Evolutionary conservation across 306 rosid species (phyloP).

Genomic region (Lotus japonicus): DNA sequence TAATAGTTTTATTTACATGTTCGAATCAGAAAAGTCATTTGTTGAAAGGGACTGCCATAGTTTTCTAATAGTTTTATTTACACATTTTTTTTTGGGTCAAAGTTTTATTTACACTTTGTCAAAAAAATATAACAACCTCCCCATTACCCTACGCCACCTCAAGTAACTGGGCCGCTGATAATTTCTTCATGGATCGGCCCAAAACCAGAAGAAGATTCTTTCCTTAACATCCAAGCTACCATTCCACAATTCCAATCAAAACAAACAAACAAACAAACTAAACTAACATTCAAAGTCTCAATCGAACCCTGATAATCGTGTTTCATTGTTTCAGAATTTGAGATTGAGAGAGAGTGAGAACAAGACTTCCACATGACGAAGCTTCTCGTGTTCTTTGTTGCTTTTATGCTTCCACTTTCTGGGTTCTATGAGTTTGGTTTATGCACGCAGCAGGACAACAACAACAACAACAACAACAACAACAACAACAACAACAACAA

Average conservation of each 20-base stretch:
- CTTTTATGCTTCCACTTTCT: constrained; percentile 11
- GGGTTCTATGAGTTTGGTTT: constrained; percentile 18
- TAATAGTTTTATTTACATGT: too few relatives aligned
- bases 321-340: not conserved
- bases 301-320: not conserved
- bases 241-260: not conserved
- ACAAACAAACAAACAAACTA: not conserved
- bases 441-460: constrained; percentile 8
- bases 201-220: too few relatives aligned
- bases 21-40: too few relatives aligned
- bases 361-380: constrained; percentile 21
- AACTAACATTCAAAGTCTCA: not conserved
- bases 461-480: not conserved
- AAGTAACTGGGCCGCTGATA: not conserved
- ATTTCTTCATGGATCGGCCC: not conserved
- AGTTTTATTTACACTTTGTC: too few relatives aligned
- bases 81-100: too few relatives aligned
- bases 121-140: too few relatives aligned
- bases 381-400: not conserved
- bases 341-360: not conserved
- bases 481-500: not conserved
- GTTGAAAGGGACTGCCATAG: too few relatives aligned
- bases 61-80: too few relatives aligned
- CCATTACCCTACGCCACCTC: too few relatives aligned
- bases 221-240: not conserved